phyloP scores from a whole-genome alignment of 2,329 filamentous ascomycete genomes.

The Ploettnerulaceae sp. region DNA sequence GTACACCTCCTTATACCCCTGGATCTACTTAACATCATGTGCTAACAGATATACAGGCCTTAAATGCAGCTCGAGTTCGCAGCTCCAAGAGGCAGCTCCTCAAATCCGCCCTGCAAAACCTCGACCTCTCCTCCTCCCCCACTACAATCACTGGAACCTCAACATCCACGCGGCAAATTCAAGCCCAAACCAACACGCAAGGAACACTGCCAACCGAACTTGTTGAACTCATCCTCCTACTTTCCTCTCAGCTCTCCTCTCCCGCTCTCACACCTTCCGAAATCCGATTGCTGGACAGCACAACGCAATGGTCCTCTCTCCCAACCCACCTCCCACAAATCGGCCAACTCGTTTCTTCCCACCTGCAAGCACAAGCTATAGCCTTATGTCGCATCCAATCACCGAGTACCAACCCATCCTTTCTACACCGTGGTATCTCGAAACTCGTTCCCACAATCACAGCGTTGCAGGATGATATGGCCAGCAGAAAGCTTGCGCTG shows the following conservation, averaged over 20 bases:
- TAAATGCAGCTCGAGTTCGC: constrained; percentile 45
- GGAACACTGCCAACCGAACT: constrained; percentile 41
- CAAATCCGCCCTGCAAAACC: constrained; percentile 44
- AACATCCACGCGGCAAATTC: constrained; percentile 12
- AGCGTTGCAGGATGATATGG: constrained; percentile 36
- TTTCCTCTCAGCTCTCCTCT: constrained; percentile 42
- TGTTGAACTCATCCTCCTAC: constrained; percentile 49
- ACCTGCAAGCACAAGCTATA: constrained; percentile 46
- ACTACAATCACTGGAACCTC: constrained; percentile 21
- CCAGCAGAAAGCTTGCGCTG: constrained; percentile 40
- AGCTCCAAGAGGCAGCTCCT: constrained; percentile 49
- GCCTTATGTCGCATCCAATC: constrained; percentile 46
- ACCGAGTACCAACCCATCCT: constrained; percentile 43
- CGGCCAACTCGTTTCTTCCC: constrained; percentile 42
- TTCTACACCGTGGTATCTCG: constrained; percentile 54
- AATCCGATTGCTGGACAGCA: constrained; percentile 43
- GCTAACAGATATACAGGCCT: constrained; percentile 37
- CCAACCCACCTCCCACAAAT: constrained; percentile 45
- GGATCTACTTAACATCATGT: constrained; percentile 24
- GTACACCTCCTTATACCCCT: constrained; percentile 35
- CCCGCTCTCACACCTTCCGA: constrained; percentile 37
- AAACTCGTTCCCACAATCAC: constrained; percentile 41
- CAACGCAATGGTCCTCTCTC: constrained; percentile 46
- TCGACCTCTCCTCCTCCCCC: constrained; percentile 34
- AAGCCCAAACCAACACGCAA: constrained; percentile 17